phyloP scores from a whole-genome alignment of 352 stramenopile genomes.

The Phytophthora meadii region DNA sequence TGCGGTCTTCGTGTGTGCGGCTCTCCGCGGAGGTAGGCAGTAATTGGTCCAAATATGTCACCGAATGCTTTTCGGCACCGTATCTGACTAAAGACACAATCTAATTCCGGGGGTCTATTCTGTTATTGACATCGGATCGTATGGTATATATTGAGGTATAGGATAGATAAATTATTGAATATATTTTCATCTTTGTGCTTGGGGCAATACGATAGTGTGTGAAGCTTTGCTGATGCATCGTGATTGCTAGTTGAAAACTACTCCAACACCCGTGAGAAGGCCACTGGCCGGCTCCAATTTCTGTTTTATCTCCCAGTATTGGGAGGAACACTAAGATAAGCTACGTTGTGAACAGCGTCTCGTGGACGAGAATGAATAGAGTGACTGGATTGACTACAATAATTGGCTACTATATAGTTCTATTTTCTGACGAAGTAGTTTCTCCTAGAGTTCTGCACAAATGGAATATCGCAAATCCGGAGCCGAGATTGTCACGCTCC shows the following conservation, averaged over 20 bases:
- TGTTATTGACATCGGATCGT: constrained; percentile 33
- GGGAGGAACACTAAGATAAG: constrained; percentile 42
- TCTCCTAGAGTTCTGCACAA: too few species aligned
- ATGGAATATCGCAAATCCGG: too few species aligned
- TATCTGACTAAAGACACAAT: not conserved
- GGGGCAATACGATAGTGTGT: constrained; percentile 94
- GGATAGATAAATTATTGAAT: too few species aligned
- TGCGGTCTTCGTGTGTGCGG: constrained; percentile 32
- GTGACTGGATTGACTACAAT: too few species aligned
- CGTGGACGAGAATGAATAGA: too few species aligned
- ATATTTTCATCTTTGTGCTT: constrained; percentile 88
- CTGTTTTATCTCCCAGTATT: constrained; percentile 81
- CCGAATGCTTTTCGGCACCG: constrained; percentile 6
- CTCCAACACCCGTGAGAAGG: constrained; percentile 91
- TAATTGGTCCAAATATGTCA: constrained; percentile 22
- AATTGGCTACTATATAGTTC: too few species aligned
- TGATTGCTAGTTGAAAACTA: constrained; percentile 97
- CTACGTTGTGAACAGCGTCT: too few species aligned
- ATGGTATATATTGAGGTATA: constrained; percentile 28
- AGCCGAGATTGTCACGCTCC: not conserved
- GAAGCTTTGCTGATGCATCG: constrained; percentile 94
- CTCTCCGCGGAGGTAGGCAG: constrained; percentile 11
- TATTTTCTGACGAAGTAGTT: too few species aligned
- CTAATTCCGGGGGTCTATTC: constrained; percentile 1
- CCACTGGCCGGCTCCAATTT: constrained; percentile 93